A percentile compares a stretch with the other conserved stretches of the same genome.
These are phyloP conservation scores for Trichoderma sp. DNA, from an alignment of 2,329 filamentous ascomycete genomes.

Conservation along the genomic window DNA sequence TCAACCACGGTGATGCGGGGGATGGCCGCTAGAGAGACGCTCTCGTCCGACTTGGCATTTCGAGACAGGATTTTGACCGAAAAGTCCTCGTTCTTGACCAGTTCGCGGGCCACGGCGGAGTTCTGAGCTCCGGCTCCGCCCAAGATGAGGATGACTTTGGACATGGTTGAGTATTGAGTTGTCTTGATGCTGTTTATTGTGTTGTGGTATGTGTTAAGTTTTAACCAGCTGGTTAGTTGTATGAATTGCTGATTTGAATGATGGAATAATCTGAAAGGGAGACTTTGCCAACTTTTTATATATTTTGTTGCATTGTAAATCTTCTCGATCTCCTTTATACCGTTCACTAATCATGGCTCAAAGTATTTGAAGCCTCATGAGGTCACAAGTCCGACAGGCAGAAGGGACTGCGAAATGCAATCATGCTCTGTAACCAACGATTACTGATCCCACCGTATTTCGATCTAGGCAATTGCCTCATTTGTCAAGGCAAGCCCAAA, in stretches of 20 bases:
- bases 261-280: background rate
- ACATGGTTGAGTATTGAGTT: background rate
- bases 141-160: constrained; percentile 8
- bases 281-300: background rate
- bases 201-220: background rate
- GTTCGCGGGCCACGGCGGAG: background rate
- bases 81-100: background rate
- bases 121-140: constrained; percentile 13
- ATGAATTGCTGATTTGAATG: background rate
- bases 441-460: background rate
- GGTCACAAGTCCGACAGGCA: background rate
- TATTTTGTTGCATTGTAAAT: background rate
- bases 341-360: background rate
- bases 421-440: background rate
- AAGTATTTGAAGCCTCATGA: background rate
- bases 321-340: background rate
- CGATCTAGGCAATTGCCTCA: background rate
- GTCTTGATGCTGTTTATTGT: background rate
- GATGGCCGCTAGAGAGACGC: background rate
- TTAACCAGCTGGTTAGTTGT: background rate
- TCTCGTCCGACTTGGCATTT: background rate
- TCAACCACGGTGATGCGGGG: constrained; percentile 17
- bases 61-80: background rate
- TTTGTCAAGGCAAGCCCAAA: background rate
- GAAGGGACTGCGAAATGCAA: background rate